Evolutionary conservation across 2,329 filamentous ascomycete species (phyloP).

Genomic region (Venturia oleaginea): DNA sequence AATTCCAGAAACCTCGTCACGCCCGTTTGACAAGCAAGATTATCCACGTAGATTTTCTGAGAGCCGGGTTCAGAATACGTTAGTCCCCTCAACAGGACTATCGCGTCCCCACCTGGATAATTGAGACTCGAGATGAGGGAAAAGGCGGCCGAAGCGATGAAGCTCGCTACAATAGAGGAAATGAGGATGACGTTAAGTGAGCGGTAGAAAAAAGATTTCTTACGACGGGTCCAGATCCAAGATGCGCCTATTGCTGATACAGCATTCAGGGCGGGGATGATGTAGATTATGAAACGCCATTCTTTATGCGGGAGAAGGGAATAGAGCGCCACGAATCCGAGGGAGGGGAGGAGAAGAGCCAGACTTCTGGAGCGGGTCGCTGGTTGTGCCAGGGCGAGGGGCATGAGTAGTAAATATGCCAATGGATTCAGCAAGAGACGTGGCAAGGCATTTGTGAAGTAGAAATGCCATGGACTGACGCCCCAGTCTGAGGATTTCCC

Average conservation of each 20-base stretch:
- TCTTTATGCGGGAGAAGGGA: conserved; percentile 92
- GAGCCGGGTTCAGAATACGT: conserved; percentile 21
- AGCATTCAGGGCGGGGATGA: conserved; percentile 70
- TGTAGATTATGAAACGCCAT: conserved; percentile 88
- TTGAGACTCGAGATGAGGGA: conserved; percentile 78
- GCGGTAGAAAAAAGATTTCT: conserved; percentile 50
- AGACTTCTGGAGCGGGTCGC: conserved; percentile 35
- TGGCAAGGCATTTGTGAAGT: conserved; percentile 73
- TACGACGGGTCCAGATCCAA: conserved; percentile 50
- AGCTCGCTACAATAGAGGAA: conserved; percentile 50
- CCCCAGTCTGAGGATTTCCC: conserved; percentile 85
- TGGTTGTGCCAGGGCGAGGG: conserved; percentile 41
- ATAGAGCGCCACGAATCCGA: conserved; percentile 70
- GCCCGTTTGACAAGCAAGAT: conserved; percentile 54
- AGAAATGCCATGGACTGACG: conserved; percentile 74
- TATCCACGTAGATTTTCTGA: conserved; percentile 46
- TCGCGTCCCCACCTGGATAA: conserved; percentile 82
- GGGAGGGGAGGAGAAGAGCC: conserved; percentile 51
- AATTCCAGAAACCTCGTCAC: conserved; percentile 50
- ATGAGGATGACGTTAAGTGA: conserved; percentile 47
- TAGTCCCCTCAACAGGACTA: conserved; percentile 39
- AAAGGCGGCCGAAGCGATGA: conserved; percentile 54
- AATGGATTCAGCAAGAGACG: conserved; percentile 76
- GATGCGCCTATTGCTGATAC: conserved; percentile 65
- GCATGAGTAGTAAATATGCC: conserved; percentile 44